Base-by-base conservation (phyloP, 2,329 filamentous ascomycete species). In the Cladophialophora carrionii region DNA sequence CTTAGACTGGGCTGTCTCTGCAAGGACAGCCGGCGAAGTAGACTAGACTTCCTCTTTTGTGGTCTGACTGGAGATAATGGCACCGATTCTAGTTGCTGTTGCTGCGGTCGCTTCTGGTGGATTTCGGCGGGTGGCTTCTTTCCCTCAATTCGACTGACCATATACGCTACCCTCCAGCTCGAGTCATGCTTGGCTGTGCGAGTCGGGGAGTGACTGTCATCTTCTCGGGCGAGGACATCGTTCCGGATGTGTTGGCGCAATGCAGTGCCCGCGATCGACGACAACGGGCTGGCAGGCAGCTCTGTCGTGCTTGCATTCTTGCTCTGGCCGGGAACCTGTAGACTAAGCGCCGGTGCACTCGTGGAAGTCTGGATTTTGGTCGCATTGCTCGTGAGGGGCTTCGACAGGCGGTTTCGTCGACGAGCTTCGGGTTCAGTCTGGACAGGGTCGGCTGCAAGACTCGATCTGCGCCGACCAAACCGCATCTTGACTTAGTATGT, bases 391-490 rank as follows among this genome's bases (percentile, higher is more conserved):
- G 70, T 72, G 4, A 62, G 61, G 32, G 70, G 70, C 57, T 72
- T 72, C 4, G 70, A 72, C 34, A 72, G 43, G n/a, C 69, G 70
- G 29, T 71, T 68, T 53, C 69, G 61, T n/a, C 68, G 64, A 49
- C 65, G 68, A 52, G 64, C 26, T 37, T 70, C 69, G n/a, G 61
- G 48, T 52, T 67, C 64, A 24, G 54, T 54, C 29, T 65, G 43
- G 31, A 20, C 26, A 26, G 52, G n/a, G 41, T 66, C 64, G 34
- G 56, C 54, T 22, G 66, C 57, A 2, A 61, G 34, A 41, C 32
- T 57, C 10, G 67, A 64, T 54, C 67, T 68, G n/a, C 67, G 54
- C 29, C 55, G 62, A 51, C 56, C 62, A 58, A 70, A 69, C 41
- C 63, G 37, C 65, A 68, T 69, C 37, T 53, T 66, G 64, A 55